Base-by-base conservation (phyloP, 2,329 filamentous ascomycete species). In the Triangularia setosa region DNA sequence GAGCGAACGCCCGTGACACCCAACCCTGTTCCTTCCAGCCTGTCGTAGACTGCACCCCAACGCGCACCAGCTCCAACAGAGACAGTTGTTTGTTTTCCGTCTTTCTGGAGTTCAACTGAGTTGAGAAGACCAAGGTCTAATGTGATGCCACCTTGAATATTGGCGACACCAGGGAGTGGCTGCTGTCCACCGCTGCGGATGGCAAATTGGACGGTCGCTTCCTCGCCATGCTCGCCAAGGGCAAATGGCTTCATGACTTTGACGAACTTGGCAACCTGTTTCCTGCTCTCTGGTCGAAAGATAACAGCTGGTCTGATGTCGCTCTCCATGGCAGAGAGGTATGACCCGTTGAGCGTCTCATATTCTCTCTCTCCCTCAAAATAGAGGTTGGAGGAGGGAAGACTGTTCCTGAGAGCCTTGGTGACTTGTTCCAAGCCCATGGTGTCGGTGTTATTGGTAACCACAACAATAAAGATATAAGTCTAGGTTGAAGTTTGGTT, bases 131-230 rank as follows among this genome's bases (percentile, higher is more conserved):
- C 53, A 14, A 66, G 60, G n/a, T 68, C 67, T 2, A 80, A 66
- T 9, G 73, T 70, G 44, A 76, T 65, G 14, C 75, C 75, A 0
- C 68, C 75, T 8, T 75, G 67, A 55, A 74, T 74, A 60, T 74
- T 80, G 0, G 78, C 75, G 9, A 74, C 72, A 5, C 75, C 75
- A 0, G 75, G 71, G 61, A 77, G 74, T 12, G 76, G 75, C 27
- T 75, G 74, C 68, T 80, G 78, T 1, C 79, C 79, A 23, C 77
- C 79, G 62, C 76, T 76, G 30, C 76, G 75, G 23, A 77, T 73
- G 6, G 79, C 78, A 67, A 80, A 80, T 11, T 48, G 52, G 7
- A 48, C 21, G 1, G 56, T 61, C 1, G 62, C 21, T 3, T 48
- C 40, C n/a, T 48, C 40, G 8, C 40, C 40, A 48, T 48, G 40